phyloP scores from a whole-genome alignment of 192 early-diverging fungal species.

The Glomus cerebriforme region DNA sequence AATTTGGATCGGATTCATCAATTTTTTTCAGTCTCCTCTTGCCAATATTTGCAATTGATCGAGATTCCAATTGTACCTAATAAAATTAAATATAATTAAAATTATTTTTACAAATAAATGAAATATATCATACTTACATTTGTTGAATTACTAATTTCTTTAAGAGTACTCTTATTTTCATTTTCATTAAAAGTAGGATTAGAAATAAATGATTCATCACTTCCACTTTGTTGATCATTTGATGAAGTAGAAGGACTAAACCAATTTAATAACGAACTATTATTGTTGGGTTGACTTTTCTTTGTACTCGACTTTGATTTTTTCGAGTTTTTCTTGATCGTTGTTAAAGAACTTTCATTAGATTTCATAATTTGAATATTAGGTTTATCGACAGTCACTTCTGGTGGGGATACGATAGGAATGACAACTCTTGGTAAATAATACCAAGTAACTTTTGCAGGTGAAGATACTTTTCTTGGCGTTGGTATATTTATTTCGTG shows the following conservation, averaged over 20 bases:
- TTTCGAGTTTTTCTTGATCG: background rate
- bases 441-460: background rate
- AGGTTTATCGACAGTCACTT: background rate
- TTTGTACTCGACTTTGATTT: background rate
- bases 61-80: background rate
- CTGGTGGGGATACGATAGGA: background rate
- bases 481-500: background rate
- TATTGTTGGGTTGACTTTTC: background rate
- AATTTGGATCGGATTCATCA: background rate
- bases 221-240: background rate
- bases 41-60: background rate
- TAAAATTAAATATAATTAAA: background rate
- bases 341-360: background rate
- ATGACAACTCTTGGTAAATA: background rate
- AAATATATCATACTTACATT: background rate
- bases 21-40: background rate
- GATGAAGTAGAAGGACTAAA: background rate
- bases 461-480: background rate
- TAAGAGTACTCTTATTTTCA: background rate
- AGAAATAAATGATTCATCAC: background rate
- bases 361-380: background rate
- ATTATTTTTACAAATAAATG: background rate
- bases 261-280: background rate
- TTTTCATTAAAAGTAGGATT: background rate
- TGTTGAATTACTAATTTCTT: background rate